Base-by-base conservation (phyloP, 2,329 filamentous ascomycete genomes). In the Tolypocladium album region DNA sequence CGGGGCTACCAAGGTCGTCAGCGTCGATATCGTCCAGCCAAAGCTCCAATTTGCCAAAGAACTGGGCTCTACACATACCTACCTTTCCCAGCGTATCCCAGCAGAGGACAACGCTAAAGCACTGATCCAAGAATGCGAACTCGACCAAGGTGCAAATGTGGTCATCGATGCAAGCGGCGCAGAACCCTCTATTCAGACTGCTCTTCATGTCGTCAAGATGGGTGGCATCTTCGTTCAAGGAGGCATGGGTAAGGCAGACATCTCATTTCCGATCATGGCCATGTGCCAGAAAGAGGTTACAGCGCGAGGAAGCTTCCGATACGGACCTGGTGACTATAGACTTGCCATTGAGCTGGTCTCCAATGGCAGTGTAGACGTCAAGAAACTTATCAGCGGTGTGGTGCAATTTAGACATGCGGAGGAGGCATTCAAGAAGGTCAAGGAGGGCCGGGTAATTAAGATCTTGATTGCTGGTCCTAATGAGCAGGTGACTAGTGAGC, bases 251-350 rank as follows among this genome's bases (percentile, higher is more conserved):
- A 89, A 88, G 71, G 75, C 86, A 45, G 90, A 96, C 69, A 92
- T 97, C 72, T 89, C 76, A 11, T 96, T 97, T 78, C 93, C 93
- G 57, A 96, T 97, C 71, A 90, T 93, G 83, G 88, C 89, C 6
- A 81, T 95, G 70, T 95, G 92, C 73, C 82, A 87, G 57, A 97
- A 97, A 78, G 93, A 97, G 79, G 80, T 96, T 57, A 95, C 87
- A 12, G 82, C 90, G 53, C 89, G 88, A 70, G 93, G 93, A 24
- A 92, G 88, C 63, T 97, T 97, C 81, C 85, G 93, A 45, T 97
- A 97, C 74, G 88, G 88, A 3, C 83, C 85, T 60, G 92, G 92
- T 22, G 93, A 97, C 74, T 97, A 97, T 75, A 83, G 87, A 71
- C 83, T 92, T 7, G 91, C 91, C 4, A 81, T 97, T 53, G 85